phyloP scores from a whole-genome alignment of 176 grass and related monocot genomes.

The Musa acuminata region DNA sequence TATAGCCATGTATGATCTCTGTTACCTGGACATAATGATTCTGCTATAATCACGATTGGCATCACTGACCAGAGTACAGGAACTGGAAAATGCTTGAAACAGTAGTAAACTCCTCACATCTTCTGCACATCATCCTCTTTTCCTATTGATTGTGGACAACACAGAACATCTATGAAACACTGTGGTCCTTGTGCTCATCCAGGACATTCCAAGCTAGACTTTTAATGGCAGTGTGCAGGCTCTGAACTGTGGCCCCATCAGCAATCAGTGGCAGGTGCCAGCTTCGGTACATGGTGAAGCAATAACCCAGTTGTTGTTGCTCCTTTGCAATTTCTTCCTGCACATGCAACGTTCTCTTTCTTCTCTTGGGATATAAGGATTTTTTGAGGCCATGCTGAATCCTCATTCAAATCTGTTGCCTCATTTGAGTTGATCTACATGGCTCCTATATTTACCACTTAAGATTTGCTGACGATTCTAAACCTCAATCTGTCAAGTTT shows the following conservation, averaged over 20 bases:
- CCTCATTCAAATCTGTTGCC: too few species aligned
- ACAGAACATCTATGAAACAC: background rate
- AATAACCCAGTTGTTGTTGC: background rate
- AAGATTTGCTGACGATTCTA: background rate
- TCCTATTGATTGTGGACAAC: background rate
- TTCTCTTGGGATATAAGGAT: too few species aligned
- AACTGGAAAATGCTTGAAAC: background rate
- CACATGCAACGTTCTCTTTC: too few species aligned
- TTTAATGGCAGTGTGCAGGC: constrained; percentile 5
- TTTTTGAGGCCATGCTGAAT: too few species aligned
- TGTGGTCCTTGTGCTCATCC: background rate
- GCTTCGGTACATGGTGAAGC: background rate
- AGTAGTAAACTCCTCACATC: background rate
- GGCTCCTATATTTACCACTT: too few species aligned
- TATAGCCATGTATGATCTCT: constrained; percentile 7
- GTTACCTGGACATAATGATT: constrained; percentile 37
- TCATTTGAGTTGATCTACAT: too few species aligned
- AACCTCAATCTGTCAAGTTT: constrained; percentile 40
- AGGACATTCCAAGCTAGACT: constrained; percentile 8
- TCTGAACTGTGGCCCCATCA: background rate
- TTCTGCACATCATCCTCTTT: background rate
- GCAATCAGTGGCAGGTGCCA: background rate
- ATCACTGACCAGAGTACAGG: background rate
- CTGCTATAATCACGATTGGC: constrained; percentile 32
- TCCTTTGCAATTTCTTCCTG: background rate